Percentiles rank a stretch among this genome's conserved stretches.
Evolutionary conservation across 148 eudicot species (phyloP).

Genomic region (Nepenthes gracilis): DNA sequence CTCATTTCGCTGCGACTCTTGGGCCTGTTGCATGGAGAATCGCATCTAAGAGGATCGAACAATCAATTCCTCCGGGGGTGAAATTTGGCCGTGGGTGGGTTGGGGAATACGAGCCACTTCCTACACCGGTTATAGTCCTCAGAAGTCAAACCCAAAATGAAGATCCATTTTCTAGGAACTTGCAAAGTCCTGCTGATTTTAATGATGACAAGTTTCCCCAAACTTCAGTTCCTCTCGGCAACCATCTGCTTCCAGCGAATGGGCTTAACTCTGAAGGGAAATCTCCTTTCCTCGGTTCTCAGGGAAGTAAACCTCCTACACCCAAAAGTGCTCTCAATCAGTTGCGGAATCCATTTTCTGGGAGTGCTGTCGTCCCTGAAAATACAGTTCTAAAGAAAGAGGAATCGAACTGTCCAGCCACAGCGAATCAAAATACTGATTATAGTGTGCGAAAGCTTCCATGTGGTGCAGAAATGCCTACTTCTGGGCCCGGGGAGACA

Average conservation of each 20-base stretch:
- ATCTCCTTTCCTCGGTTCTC: conserved; percentile 16
- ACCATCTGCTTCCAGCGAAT: conserved; percentile 11
- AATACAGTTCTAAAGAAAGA: conserved; percentile 29
- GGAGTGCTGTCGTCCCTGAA: conserved; percentile 23
- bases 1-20: conserved; percentile 79
- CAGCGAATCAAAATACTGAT: conserved; percentile 22
- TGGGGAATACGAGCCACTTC: conserved; percentile 82
- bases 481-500: conserved; percentile 22
- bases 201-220: conserved; percentile 2
- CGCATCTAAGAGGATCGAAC: conserved; percentile 67
- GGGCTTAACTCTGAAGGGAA: conserved; percentile 10
- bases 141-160: conserved; percentile 18
- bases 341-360: conserved; percentile 25
- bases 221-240: not conserved
- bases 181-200: conserved; percentile 6
- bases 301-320: conserved; percentile 7
- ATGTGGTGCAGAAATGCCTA: conserved; percentile 11
- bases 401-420: conserved; percentile 37
- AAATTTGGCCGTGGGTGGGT: conserved; percentile 95
- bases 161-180: conserved; percentile 23
- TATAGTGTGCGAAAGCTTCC: conserved; percentile 13
- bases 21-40: conserved; percentile 80
- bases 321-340: conserved; percentile 5
- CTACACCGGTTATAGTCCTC: conserved; percentile 38
- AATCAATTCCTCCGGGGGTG: conserved; percentile 48